Percentiles rank a stretch among this genome's conserved stretches.
phyloP scores from a whole-genome alignment of 1,139 yeast genomes.

The Magnusiomyces ingens region DNA sequence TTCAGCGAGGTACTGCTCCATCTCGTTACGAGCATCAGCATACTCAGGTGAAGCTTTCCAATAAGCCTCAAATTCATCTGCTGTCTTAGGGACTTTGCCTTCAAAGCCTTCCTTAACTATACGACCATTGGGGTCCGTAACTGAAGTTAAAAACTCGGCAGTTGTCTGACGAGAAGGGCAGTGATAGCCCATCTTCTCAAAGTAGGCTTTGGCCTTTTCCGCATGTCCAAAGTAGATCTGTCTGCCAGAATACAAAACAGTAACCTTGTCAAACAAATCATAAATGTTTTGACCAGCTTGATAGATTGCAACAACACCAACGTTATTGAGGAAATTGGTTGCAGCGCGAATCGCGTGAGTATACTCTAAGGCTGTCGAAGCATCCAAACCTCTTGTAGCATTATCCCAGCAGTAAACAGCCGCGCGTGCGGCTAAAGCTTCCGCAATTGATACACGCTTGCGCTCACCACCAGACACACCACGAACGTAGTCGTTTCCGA shows the following conservation, averaged over 20 bases:
- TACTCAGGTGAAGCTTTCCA: conserved; percentile 50
- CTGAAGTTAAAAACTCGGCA: conserved; percentile 51
- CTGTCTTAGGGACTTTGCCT: conserved; percentile 45
- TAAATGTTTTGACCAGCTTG: conserved; percentile 62
- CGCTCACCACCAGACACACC: conserved; percentile 61
- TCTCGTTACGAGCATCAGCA: conserved; percentile 33
- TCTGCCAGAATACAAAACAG: conserved; percentile 49
- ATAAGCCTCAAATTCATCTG: conserved; percentile 48
- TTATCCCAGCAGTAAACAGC: conserved; percentile 62
- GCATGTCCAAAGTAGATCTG: conserved; percentile 55
- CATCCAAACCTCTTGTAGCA: conserved; percentile 64
- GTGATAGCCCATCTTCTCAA: conserved; percentile 51
- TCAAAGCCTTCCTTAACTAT: conserved; percentile 40
- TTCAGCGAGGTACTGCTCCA: conserved; percentile 36
- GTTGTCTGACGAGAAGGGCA: conserved; percentile 57
- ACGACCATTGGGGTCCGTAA: conserved; percentile 51
- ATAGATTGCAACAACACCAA: conserved; percentile 51
- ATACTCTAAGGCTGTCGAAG: conserved; percentile 61
- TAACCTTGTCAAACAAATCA: conserved; percentile 53
- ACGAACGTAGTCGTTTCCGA: conserved; percentile 51
- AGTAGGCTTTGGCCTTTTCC: conserved; percentile 43
- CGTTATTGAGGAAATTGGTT: conserved; percentile 46
- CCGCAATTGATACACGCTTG: conserved; percentile 53
- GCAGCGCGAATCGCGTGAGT: conserved; percentile 53
- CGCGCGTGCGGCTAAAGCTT: conserved; percentile 51